Base-by-base conservation (phyloP, 2,329 filamentous ascomycete genomes). In the Macroventuria anomochaeta region DNA sequence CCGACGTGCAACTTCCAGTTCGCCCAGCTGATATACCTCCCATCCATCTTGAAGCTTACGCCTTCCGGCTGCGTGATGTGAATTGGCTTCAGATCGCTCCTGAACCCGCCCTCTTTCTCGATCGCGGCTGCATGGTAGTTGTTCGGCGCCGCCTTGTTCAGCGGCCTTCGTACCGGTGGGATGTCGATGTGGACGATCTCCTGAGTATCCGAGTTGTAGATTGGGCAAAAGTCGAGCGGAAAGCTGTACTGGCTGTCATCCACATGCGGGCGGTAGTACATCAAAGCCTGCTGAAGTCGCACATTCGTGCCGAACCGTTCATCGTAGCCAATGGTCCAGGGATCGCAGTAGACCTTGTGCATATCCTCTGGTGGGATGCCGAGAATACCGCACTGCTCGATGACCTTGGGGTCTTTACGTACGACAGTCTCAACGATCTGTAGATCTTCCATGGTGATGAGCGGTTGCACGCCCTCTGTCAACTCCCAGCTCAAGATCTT, bases 341-440 rank as follows among this genome's bases (percentile, higher is more conserved):
- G 91, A 72, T 97, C 93, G 75, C 92, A 96, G 79, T 96, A 96
- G 40, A 97, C 90, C 77, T 96, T 96, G 80, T 95, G 80, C 93
- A 97, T 96, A 56, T 96, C 90, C 62, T 89, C 83, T 51, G 82
- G 82, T 11, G 90, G 85, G 55, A 97, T 90, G 1, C 93, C 93
- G 54, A 91, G 84, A 55, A 96, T 83, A 6, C 83, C 84, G 68
- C 93, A 97, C 75, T 96, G 92, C 75, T 96, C 91, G 62, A 96
- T 95, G 55, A 96, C 91, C 66, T 88, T 89, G 12, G 90, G 85
- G 69, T 96, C 91, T 64, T 86, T 87, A 61, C 92, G 85, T 55
- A 86, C 85, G 38, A 93, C 77, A 51, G 83, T 81, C 76, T 97
- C 93, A 1, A 96, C 92, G 49, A 85, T 82, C 65, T 91, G 85